Evolutionary conservation across 768 basidiomycete genomes (phyloP), one percentile per base, ranked within the genome.

Genomic region (Calvatia gigantea): DNA sequence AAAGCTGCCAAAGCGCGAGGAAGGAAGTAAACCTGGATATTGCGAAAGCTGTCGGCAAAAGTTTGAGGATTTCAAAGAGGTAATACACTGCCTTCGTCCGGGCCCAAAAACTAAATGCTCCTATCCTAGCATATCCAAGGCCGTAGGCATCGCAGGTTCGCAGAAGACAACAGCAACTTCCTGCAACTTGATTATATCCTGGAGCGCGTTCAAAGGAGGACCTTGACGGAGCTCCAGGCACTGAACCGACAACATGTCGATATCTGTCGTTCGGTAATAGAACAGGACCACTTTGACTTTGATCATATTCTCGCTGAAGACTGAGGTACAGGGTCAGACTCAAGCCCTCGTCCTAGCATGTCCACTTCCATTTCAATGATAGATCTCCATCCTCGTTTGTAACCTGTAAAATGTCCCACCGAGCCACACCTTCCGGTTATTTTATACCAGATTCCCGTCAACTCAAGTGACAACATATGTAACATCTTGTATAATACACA

Each of bases 1-100:
- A 44, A 78, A 80, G 63, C 73, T 89, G 53, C 85, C 89, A 6
- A 86, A 83, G 65, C 84, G 91, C 35, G 90, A 94, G 56, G 93
- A 96, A 72, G 85, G 85, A 15, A 84, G 80, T 59, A 98, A 97
- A 64, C 89, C 95, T 4, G 97, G 97, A 4, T 98, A 98, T 70
- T 99, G 97, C 69, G 97, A 99, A 70, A 95, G 94, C 67, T 99
- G 97, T 69, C 82, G 96, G 35, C 65, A 79, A 54, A 93, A 93
- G 69, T 99, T 95, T 65, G 85, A 88, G 0, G 88, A 96, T 69
- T 96, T 98, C 63, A 81, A 82, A 58, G 70, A 75, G 61, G 96
- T 97, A 62, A 65, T 86, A 76, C 23, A 25, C 56, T 21, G 51
- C 48, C 28, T 55, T 52, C 32, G 29, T 58, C 17, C 51, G 32